Evolutionary conservation across 345 rosid species (phyloP).

Genomic region (Ceriops tagal): DNA sequence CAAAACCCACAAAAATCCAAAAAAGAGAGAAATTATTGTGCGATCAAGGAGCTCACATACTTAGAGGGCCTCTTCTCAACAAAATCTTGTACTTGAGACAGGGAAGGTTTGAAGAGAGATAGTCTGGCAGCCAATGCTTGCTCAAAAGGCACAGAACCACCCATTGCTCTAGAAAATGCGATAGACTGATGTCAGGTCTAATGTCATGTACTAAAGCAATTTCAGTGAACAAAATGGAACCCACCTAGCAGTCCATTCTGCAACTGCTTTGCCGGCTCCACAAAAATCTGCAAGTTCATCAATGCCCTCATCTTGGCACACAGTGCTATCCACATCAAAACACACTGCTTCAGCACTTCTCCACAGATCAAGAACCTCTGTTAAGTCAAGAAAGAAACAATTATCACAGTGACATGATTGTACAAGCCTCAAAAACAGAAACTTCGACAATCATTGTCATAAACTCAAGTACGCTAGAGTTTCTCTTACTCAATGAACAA

Average conservation of each 20-base stretch:
- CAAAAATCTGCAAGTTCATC: conserved; percentile 98
- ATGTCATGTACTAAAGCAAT: background rate
- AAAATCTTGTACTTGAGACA: conserved; percentile 68
- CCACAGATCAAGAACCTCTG: conserved; percentile 81
- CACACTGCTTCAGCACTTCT: conserved; percentile 73
- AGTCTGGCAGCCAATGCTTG: conserved; percentile 91
- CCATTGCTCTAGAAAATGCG: conserved; percentile 73
- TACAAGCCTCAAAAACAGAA: no score
- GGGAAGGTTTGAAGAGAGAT: conserved; percentile 79
- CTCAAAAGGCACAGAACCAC: conserved; percentile 93
- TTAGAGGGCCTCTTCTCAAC: conserved; percentile 74
- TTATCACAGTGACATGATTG: background rate
- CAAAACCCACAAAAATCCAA: background rate
- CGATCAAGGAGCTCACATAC: conserved; percentile 33
- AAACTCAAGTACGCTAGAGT: background rate
- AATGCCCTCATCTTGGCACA: conserved; percentile 90
- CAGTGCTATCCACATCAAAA: conserved; percentile 99
- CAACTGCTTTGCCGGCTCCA: conserved; percentile 96
- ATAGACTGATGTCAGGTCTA: conserved; percentile 8
- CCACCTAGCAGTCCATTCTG: conserved; percentile 96
- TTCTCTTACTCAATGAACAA: background rate
- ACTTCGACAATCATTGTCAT: no score
- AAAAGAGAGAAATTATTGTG: background rate
- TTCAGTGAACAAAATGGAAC: conserved; percentile 1
- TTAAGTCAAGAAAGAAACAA: conserved; percentile 20